Evolutionary conservation across 2,329 filamentous ascomycete genomes (phyloP).

Genomic region (Penicillium hesseltinei): DNA sequence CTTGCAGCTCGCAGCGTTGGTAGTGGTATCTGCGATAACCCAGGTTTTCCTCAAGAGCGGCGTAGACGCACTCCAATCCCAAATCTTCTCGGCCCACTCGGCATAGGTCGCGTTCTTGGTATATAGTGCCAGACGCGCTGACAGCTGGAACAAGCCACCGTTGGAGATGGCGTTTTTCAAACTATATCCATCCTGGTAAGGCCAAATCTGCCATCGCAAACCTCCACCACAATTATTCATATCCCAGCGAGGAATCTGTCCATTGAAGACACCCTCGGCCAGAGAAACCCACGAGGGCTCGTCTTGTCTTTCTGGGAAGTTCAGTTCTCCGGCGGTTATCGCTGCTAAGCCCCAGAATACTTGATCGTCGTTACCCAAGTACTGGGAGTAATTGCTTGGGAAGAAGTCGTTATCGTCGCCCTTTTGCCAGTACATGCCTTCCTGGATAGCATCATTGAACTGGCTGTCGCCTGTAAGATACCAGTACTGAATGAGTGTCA

Average conservation of each 20-base stretch:
- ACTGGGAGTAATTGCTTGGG: slow-evolving; percentile 29
- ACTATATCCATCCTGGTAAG: slow-evolving; percentile 69
- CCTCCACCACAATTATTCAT: slow-evolving; percentile 63
- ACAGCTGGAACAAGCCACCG: slow-evolving; percentile 74
- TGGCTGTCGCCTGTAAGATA: slow-evolving; percentile 61
- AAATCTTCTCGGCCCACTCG: slow-evolving; percentile 59
- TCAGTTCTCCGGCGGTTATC: slow-evolving; percentile 62
- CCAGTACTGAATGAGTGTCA: slow-evolving; percentile 67
- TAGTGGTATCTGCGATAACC: slow-evolving; percentile 62
- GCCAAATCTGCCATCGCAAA: slow-evolving; percentile 76
- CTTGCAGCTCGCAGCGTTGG: slow-evolving; percentile 58
- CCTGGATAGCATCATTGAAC: slow-evolving; percentile 58
- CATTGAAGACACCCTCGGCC: slow-evolving; percentile 67
- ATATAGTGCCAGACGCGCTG: slow-evolving; percentile 65
- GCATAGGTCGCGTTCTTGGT: slow-evolving; percentile 65
- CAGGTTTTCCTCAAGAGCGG: slow-evolving; percentile 59
- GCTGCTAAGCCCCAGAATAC: slow-evolving; percentile 66
- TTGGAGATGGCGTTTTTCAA: slow-evolving; percentile 82
- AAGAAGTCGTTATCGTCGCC: slow-evolving; percentile 32
- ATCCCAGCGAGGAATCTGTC: slow-evolving; percentile 68
- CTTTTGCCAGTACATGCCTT: slow-evolving; percentile 28
- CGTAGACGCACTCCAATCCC: slow-evolving; percentile 57
- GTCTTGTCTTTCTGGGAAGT: slow-evolving; percentile 57
- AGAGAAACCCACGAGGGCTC: slow-evolving; percentile 49
- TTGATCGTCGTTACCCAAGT: slow-evolving; percentile 60